Percentiles rank a stretch among this genome's conserved stretches.
phyloP scores from a whole-genome alignment of 2,329 filamentous ascomycete genomes.

The Metarhizium humberi region DNA sequence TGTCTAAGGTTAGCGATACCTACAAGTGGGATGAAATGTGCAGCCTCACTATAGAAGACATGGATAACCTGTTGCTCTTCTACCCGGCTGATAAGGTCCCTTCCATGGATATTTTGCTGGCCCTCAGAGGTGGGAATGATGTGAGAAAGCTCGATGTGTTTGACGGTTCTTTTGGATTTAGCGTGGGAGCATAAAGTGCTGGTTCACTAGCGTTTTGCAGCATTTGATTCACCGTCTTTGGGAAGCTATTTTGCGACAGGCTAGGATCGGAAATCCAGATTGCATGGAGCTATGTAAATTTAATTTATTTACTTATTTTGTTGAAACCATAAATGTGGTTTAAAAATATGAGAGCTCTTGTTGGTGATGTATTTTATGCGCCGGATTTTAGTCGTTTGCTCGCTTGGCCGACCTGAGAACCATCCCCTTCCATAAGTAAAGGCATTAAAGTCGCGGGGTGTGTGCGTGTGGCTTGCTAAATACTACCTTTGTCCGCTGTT shows the following conservation, averaged over 20 bases:
- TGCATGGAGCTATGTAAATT: background rate
- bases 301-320: background rate
- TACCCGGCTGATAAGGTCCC: constrained; percentile 53
- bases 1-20: constrained; percentile 81
- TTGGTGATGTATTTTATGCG: too few species aligned
- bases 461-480: too few species aligned
- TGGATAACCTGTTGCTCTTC: constrained; percentile 72
- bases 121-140: constrained; percentile 38
- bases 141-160: constrained; percentile 43
- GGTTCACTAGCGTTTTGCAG: background rate
- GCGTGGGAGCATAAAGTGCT: constrained; percentile 31
- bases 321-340: too few species aligned
- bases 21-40: constrained; percentile 82
- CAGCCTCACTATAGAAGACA: constrained; percentile 71
- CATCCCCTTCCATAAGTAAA: too few species aligned
- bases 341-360: too few species aligned
- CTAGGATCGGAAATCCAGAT: background rate
- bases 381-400: too few species aligned
- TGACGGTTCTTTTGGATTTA: constrained; percentile 51
- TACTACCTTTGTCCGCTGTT: too few species aligned
- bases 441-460: too few species aligned
- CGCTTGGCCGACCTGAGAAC: too few species aligned
- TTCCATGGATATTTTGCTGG: constrained; percentile 42
- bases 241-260: background rate
- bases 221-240: background rate